Evolutionary conservation across 202 grass and related monocot genomes (phyloP).

Genomic region (Thinopyrum obtusiflorum): DNA sequence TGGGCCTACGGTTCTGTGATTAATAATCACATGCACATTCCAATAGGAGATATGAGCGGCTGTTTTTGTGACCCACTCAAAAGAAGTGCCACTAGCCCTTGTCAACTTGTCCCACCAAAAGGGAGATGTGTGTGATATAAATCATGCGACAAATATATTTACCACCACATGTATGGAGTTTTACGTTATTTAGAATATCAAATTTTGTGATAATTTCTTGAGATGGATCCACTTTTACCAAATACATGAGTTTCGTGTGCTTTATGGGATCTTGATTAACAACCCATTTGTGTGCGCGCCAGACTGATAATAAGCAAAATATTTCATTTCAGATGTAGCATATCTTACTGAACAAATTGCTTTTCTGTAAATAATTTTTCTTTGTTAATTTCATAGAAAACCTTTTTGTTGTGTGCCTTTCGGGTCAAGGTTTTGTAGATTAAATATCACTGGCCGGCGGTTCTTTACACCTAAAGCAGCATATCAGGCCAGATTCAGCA

Average conservation of each 20-base stretch:
- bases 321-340: neutral
- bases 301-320: neutral
- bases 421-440: slow-evolving; percentile 19
- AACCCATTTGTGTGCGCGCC: neutral
- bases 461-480: slow-evolving; percentile 37
- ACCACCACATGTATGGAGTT: neutral
- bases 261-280: neutral
- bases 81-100: slow-evolving; percentile 40
- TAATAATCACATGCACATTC: slow-evolving; percentile 27
- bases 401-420: neutral
- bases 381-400: neutral
- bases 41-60: neutral
- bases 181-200: neutral
- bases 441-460: neutral
- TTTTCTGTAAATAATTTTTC: neutral
- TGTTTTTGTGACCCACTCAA: slow-evolving; percentile 35
- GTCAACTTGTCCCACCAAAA: slow-evolving; percentile 29
- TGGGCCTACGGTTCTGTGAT: slow-evolving; percentile 14
- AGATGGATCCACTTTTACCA: neutral
- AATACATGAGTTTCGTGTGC: neutral
- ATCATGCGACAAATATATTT: neutral
- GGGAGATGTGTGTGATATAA: neutral
- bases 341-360: neutral
- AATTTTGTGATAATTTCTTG: neutral
- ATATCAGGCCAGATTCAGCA: neutral